Conservation (phyloP, 306 rosid species). For the Quercus berberidifolia region DNA sequence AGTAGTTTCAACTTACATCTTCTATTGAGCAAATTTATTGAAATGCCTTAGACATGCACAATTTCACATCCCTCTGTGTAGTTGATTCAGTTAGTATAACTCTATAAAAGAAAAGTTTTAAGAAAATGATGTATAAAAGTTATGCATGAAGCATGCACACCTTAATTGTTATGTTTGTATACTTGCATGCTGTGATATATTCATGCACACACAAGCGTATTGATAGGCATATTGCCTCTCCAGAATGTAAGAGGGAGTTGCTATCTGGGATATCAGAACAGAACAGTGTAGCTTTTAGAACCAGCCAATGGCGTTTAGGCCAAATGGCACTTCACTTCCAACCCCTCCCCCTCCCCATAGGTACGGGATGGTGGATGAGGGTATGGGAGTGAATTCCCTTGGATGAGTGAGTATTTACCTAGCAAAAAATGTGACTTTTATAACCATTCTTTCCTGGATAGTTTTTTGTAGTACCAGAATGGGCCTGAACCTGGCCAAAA, state of each 20-base stretch:
- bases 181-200: neutral
- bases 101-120: too few relatives aligned
- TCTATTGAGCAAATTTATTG: slow-evolving; percentile 10
- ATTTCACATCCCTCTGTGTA: neutral
- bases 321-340: too few relatives aligned
- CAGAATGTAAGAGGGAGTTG: neutral
- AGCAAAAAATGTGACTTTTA: neutral
- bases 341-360: too few relatives aligned
- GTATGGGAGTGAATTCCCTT: too few relatives aligned
- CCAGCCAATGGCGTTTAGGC: neutral
- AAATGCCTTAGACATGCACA: neutral
- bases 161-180: too few relatives aligned
- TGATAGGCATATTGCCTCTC: neutral
- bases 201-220: neutral
- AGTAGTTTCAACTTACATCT: slow-evolving; percentile 4
- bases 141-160: too few relatives aligned
- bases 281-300: neutral
- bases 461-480: neutral
- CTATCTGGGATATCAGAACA: neutral
- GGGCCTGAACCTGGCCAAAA: neutral
- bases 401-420: too few relatives aligned
- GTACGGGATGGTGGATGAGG: too few relatives aligned
- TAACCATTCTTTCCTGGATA: neutral
- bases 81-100: neutral
- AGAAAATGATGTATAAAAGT: too few relatives aligned